Percentiles rank a stretch among this genome's conserved stretches.
phyloP scores from a whole-genome alignment of 768 basidiomycete species.

The Paxillus involutus region DNA sequence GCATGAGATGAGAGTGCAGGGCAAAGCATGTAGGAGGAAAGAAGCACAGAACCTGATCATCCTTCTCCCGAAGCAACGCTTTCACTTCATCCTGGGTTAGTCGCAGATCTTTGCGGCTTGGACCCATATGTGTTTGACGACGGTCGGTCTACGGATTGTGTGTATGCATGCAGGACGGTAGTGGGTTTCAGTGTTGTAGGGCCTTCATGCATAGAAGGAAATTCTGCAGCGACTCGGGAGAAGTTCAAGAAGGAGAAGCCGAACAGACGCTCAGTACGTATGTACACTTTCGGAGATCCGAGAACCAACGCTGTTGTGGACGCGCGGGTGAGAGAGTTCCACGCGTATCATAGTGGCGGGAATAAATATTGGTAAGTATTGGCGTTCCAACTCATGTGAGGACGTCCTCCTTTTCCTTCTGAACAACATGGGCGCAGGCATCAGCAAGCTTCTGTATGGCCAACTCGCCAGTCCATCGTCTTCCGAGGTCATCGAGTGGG shows the following conservation, averaged over 20 bases:
- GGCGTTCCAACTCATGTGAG: background rate
- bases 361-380: no score
- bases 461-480: background rate
- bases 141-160: constrained; percentile 1
- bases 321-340: no score
- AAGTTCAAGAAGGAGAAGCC: no score
- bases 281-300: no score
- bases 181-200: background rate
- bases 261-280: no score
- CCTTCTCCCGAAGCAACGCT: constrained; percentile 21
- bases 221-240: background rate
- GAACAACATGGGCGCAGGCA: background rate
- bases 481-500: constrained; percentile 19
- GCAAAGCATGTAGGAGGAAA: no score
- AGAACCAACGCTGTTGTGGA: no score
- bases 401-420: background rate
- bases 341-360: no score
- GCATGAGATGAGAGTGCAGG: background rate
- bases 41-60: constrained; percentile 20
- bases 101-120: constrained; percentile 19
- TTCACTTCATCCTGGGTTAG: constrained; percentile 18
- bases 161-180: constrained; percentile 4
- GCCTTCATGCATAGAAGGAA: constrained; percentile 21
- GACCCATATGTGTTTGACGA: constrained; percentile 23
- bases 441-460: constrained; percentile 1